Evolutionary conservation across 2,329 filamentous ascomycete species (phyloP), one percentile per base, ranked within the genome.

Genomic region (Fusarium sarcochroum): DNA sequence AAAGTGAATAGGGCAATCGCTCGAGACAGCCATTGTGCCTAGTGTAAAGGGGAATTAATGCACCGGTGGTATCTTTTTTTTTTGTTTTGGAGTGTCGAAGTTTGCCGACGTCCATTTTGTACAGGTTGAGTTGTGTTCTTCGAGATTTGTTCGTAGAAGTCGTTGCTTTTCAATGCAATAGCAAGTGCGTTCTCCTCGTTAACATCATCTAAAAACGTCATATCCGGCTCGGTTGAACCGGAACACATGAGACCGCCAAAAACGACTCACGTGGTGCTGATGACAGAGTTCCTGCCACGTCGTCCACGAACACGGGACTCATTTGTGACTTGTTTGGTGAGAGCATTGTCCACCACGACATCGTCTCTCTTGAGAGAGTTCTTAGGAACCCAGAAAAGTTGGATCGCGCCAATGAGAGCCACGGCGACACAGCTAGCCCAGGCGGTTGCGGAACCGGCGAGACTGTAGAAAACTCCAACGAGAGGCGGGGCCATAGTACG

Each of bases 401-500:
- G 70, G 11, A 67, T n/a, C 2, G 57, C 70, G 6, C 70, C 70
- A 8, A 72, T 38, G 17, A 75, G 7, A 25, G 74, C 74, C 15
- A 75, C 72, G 8, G 66, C 58, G 10, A 69, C 63, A 44, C 79
- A 81, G 62, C 80, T 82, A 38, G 79, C 78, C 79, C 80, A 83
- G 5, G 81, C 81, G 2, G 79, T 76, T 0, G 78, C 80, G 7
- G 80, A 82, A 8, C 80, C 85, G 6, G 89, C 89, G 5, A 87
- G 73, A 17, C 88, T 87, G 71, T 93, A 93, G 6, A 93, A 81
- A 32, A 89, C 83, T 3, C 91, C 91, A 4, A 89, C 89, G 27
- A 93, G 78, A 0, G 91, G 91, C 21, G 90, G 90, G 2, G 90
- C 89, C 38, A 93, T 75, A 0, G 89, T 92, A n/a, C 91, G 85